Percentiles rank a stretch among this genome's conserved stretches.
Evolutionary conservation across 2,329 filamentous ascomycete species (phyloP).

Genomic region (Colletotrichum tofieldiae): DNA sequence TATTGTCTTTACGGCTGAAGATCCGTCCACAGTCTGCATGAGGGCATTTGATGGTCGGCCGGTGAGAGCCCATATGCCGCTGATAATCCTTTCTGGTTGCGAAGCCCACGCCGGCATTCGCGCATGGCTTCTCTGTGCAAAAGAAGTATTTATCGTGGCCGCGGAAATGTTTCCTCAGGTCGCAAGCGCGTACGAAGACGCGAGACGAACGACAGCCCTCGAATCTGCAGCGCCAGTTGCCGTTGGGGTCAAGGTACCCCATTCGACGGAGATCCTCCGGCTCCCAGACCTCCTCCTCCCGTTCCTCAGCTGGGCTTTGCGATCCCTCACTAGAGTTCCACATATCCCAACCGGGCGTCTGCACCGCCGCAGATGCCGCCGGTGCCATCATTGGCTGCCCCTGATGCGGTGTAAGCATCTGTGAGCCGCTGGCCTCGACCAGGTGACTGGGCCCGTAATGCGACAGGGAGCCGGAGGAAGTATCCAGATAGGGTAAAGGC

Average conservation of each 20-base stretch:
- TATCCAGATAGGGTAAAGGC: constrained; percentile 12
- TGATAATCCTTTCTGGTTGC: constrained; percentile 31
- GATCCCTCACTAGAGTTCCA: constrained; percentile 12
- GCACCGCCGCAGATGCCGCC: not conserved
- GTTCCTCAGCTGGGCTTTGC: constrained; percentile 13
- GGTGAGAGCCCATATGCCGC: constrained; percentile 32
- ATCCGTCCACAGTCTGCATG: constrained; percentile 28
- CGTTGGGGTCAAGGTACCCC: constrained; percentile 32
- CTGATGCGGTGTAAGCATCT: not conserved
- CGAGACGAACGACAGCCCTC: constrained; percentile 10
- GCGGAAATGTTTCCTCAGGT: constrained; percentile 30
- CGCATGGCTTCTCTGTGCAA: constrained; percentile 30
- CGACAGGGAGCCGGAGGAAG: not conserved
- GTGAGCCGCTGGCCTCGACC: constrained; percentile 7
- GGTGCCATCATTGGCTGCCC: not conserved
- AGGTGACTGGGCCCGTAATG: constrained; percentile 16
- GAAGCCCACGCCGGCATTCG: constrained; percentile 19
- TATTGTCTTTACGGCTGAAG: constrained; percentile 33
- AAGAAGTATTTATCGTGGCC: constrained; percentile 35
- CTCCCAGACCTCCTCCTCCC: constrained; percentile 27
- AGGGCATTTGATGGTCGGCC: constrained; percentile 19
- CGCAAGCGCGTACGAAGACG: constrained; percentile 31
- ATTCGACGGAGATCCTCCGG: constrained; percentile 24
- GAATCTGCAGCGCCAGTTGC: constrained; percentile 31
- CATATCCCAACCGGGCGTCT: constrained; percentile 5